Base-by-base conservation (phyloP, 176 grass and related monocot genomes). In the Poa annua region DNA sequence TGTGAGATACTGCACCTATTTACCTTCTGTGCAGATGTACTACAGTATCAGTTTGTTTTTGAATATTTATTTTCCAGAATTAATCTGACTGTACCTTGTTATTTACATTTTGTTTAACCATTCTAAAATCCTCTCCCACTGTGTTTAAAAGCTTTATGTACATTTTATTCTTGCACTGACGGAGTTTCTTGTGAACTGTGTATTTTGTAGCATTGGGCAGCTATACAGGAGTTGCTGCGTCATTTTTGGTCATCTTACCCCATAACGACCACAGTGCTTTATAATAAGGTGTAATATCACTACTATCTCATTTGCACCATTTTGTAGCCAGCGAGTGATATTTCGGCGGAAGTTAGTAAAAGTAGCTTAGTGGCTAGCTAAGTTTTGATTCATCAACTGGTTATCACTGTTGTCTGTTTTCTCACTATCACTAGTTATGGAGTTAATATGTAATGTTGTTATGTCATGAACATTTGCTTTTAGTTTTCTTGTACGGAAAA, bases 211-310 rank as follows among this genome's bases (percentile, higher is more conserved):
- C 88, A 95, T 90, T 98, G 96, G 96, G 83, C 75, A 9, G 90
- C 96, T 41, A 98, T 95, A 90, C 89, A 95, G 88, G 96, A 98
- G 75, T 82, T 98, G 76, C 75, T 98, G 5, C 82, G 85, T 3
- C 95, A 98, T 83, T 98, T 98, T 88, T 98, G 95, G 95, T 98
- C 95, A 54, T 98, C 92, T 7, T 94, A 95, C 85, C 95, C 95
- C 65, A 90, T 98, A 60, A 88, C 95, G 51, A 93, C 88, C 54
- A 20, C 81, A 25, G 77, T 87, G 24, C 95, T 98, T 35, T 93
- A 89, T 88, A 94, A 92, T 85, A 98, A 98, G 92, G 95, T 94
- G 90, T 71, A 77, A n/a, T 71, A 73, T 29, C 26, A 81, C 20
- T 24, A 22, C 33, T 45, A 66, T 42, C 4, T 8, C 69, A 8